phyloP scores from a whole-genome alignment of 257 asterid species.

The Ilex aquifolium region DNA sequence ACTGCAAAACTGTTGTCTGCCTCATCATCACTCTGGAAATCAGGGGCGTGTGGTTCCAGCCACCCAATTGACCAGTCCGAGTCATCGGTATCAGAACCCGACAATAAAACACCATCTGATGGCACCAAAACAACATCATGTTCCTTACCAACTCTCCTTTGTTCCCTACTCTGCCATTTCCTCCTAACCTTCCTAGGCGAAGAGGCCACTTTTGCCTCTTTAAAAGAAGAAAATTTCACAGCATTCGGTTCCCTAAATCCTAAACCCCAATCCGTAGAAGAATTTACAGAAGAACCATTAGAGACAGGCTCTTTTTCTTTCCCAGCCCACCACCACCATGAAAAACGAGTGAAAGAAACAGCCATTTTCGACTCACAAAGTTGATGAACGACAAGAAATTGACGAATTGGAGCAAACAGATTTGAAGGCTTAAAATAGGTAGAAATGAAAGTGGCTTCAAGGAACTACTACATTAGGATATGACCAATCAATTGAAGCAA shows the following conservation, averaged over 20 bases:
- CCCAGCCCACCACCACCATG: conserved; percentile 74
- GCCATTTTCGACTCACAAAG: conserved; percentile 17
- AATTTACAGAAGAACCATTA: conserved; percentile 54
- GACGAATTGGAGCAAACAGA: conserved; percentile 6
- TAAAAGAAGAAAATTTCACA: conserved; percentile 45
- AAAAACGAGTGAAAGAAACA: conserved; percentile 53
- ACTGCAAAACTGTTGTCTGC: conserved; percentile 81
- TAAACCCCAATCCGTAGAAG: conserved; percentile 67
- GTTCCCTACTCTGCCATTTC: conserved; percentile 86
- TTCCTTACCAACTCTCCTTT: conserved; percentile 70
- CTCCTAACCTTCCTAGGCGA: conserved; percentile 50
- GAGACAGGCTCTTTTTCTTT: conserved; percentile 65
- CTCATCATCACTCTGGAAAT: conserved; percentile 70
- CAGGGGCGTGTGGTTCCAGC: conserved; percentile 86
- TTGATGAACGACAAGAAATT: not conserved
- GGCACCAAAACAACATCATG: conserved; percentile 81
- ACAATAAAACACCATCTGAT: conserved; percentile 79
- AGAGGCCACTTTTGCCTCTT: conserved; percentile 43
- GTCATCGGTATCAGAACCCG: conserved; percentile 85
- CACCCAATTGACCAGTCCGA: conserved; percentile 98
- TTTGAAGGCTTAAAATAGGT: conserved; percentile 6
- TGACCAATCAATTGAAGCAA: conserved; percentile 9
- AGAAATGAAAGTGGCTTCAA: conserved; percentile 16
- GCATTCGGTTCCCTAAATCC: conserved; percentile 64
- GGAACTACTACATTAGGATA: not conserved